Percentiles rank a stretch among this genome's conserved stretches.
Evolutionary conservation across 345 rosid genomes (phyloP).

Genomic region (Barbarea vulgaris): DNA sequence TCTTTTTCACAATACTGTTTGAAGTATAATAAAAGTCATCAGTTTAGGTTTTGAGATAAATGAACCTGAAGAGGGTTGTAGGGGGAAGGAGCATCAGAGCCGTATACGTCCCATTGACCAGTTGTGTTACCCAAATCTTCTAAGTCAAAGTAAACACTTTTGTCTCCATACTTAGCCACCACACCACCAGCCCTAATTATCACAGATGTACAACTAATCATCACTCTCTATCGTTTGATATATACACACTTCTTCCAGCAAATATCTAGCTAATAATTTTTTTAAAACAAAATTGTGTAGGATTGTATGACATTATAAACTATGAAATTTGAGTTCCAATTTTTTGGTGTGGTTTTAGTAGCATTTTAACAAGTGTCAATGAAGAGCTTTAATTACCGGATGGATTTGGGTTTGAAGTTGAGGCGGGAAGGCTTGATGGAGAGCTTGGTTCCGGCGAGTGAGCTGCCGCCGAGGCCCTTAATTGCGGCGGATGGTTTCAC

Average conservation of each 20-base stretch:
- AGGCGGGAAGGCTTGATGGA: constrained; percentile 60
- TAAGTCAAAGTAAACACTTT: constrained; percentile 94
- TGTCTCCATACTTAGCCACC: constrained; percentile 93
- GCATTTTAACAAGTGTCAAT: neutral
- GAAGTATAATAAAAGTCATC: neutral
- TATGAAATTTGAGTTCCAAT: neutral
- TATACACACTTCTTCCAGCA: neutral
- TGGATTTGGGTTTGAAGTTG: constrained; percentile 56
- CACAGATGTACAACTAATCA: constrained; percentile 4
- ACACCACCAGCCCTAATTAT: constrained; percentile 61
- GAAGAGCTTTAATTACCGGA: constrained; percentile 43
- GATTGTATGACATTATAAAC: neutral
- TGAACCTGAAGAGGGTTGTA: constrained; percentile 92
- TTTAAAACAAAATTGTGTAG: neutral
- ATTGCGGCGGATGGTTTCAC: constrained; percentile 42
- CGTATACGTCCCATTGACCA: constrained; percentile 94
- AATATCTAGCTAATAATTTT: neutral
- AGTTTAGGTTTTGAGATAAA: neutral
- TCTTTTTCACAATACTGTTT: neutral
- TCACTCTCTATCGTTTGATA: neutral
- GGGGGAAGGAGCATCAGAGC: constrained; percentile 99
- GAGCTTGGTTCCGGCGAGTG: constrained; percentile 74
- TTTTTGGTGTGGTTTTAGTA: neutral
- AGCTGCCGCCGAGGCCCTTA: constrained; percentile 77
- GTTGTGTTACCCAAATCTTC: constrained; percentile 97